phyloP scores from a whole-genome alignment of 768 basidiomycete genomes.

The Psilocybe tampanensis region DNA sequence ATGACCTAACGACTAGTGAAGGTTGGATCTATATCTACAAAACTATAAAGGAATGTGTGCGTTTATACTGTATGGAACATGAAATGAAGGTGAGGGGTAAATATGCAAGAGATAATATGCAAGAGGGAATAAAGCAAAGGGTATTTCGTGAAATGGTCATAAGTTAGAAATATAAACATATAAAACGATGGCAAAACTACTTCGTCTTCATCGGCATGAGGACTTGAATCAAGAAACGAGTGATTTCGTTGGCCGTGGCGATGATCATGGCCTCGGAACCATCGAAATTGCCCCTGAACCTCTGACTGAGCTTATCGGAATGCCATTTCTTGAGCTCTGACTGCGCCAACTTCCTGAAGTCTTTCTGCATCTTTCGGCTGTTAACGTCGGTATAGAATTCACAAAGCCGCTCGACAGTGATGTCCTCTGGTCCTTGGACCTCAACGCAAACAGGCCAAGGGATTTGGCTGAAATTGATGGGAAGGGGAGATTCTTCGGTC shows the following conservation, averaged over 20 bases:
- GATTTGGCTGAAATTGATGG: slow-evolving; percentile 32
- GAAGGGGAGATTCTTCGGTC: slow-evolving; percentile 21
- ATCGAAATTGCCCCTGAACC: slow-evolving; percentile 35
- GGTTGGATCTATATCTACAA: background rate
- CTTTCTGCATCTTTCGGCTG: slow-evolving; percentile 29
- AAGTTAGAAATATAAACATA: background rate
- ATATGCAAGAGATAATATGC: background rate
- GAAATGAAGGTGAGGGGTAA: background rate
- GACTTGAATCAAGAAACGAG: slow-evolving; percentile 33
- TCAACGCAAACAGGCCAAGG: slow-evolving; percentile 46
- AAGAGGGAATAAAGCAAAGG: background rate
- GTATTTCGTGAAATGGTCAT: background rate
- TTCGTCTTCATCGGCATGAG: background rate
- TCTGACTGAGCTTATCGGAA: slow-evolving; percentile 52
- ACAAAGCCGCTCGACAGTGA: slow-evolving; percentile 35
- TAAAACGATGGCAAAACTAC: background rate
- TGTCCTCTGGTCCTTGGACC: slow-evolving; percentile 25
- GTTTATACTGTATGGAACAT: background rate
- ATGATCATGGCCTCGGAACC: slow-evolving; percentile 28
- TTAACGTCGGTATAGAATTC: slow-evolving; percentile 40
- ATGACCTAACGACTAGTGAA: too few relatives aligned
- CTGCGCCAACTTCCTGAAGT: slow-evolving; percentile 29
- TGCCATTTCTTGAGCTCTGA: slow-evolving; percentile 56
- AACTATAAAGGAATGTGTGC: background rate
- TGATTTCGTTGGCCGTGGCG: slow-evolving; percentile 31